Evolutionary conservation across 1,139 yeast genomes (phyloP), one percentile per base, ranked within the genome.

Genomic region (Suhomyces kunorum): DNA sequence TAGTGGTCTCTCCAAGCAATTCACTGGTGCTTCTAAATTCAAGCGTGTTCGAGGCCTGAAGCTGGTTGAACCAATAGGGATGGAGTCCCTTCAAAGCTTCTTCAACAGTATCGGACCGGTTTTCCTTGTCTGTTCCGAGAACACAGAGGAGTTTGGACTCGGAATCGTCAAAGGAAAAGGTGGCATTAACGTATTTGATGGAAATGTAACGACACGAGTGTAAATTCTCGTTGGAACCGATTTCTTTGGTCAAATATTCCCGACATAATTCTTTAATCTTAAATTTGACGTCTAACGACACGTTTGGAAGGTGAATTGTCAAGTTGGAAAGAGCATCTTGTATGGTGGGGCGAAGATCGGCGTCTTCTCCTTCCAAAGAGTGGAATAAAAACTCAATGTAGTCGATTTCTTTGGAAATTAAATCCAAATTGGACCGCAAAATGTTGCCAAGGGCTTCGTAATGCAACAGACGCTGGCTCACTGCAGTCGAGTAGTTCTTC

Each of bases 71-170:
- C 80, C 83, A 77, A 54, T 86, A 78, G 0, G 97, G 97, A 55
- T 87, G 82, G 20, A 92, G 67, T 0, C 98, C 98, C 45, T 79
- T 79, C n/a, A 62, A 61, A 0, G 96, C 84, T 58, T 89, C 97
- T 53, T 89, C 96, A 11, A 82, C 67, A 0, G 83, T 78, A 49
- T 88, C 96, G 1, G 87, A 72, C 38, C 86, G 70, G 49, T 84
- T 85, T 3, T 60, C 62, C 19, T 69, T 54, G 13, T 78, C 64
- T 8, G 87, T 63, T 7, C 89, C 96, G 37, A 84, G 59, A 14
- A 89, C 59, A 54, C 92, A 83, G 28, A 87, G 63, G 39, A 77
- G 55, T 45, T 97, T 71, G 0, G 94, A 87, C 31, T 78, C 78
- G 0, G 86, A 59, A 56, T 88, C 90, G 38, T 69, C 55, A 51